Evolutionary conservation across 1,284 basidiomycete genomes (phyloP), one percentile per base, ranked within the genome.

Genomic region (Thelephora terrestris): DNA sequence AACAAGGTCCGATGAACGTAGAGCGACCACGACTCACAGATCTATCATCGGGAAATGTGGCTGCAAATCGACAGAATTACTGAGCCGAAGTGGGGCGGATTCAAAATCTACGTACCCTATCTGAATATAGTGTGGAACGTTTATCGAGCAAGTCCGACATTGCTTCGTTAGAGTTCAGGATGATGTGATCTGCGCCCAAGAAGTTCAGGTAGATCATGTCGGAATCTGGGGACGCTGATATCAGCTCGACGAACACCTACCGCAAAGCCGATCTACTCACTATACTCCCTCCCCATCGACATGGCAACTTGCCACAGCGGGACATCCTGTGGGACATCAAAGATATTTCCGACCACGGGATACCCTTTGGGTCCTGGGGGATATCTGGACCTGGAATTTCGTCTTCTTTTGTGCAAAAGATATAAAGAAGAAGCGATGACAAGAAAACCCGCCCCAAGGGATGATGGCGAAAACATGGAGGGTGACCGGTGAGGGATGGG

Each of bases 301-400:
- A n/a, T n/a, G n/a, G n/a, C n/a, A n/a, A n/a, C n/a, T n/a, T n/a
- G n/a, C n/a, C n/a, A n/a, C n/a, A n/a, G n/a, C n/a, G n/a, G n/a
- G 36, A 52, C 53, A 17, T 55, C 48, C 43, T 51, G 55, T 9
- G 62, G 60, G 23, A 61, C 52, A 43, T 61, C 58, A 43, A 58
- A 56, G 17, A 62, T 43, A 39, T 62, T 64, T 2, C 62, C 62
- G 16, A 63, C 39, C 39, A 63, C 20, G 2, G 61, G 62, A 16
- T 56, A 40, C 5, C 60, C 60, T 35, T 50, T 57, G 14, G 61
- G 62, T 9, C 62, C 62, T 7, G 61, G 61, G 16, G 61, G 61
- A 38, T 59, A 55, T 2, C 36, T 25, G 25, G 10, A 20, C 43
- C 20, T 16, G 7, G 24, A n/a, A 44, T 21, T 23, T 46, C 48